Base-by-base conservation (phyloP, 768 basidiomycete genomes). In the Agaricus blazei region DNA sequence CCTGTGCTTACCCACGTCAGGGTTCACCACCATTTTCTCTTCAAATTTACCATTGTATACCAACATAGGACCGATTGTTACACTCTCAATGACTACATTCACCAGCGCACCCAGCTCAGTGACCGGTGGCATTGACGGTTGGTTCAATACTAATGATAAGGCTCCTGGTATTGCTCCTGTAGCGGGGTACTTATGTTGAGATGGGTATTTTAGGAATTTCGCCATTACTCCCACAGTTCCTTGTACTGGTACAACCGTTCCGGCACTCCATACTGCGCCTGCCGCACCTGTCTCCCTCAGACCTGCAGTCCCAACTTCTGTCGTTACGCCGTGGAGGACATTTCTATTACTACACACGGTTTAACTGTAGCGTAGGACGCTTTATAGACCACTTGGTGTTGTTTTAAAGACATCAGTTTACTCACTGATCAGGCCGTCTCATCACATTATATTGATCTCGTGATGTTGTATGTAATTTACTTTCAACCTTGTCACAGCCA, bases 11-110 rank as follows among this genome's bases (percentile, higher is more conserved):
- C 19, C 19, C 19, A 19, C 19, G 19, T 19, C 19, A 19, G 19
- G 19, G 19, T 19, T 19, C 19, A 19, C 19, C 19, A 19, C 71
- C 74, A 23, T 67, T 74, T 41, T 60, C 74, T 15, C 59, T 63
- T 26, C 68, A 19, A 19, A 19, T 19, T 19, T 85, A 29, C 84
- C 85, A 4, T 73, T 75, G 4, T 87, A 85, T 65, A 84, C 84
- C 3, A 72, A 73, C n/a, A 84, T 83, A 0, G 84, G 81, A 15
- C 70, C 83, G 7, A 70, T 68, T 26, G 76, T 79, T 27, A 80
- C 78, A 12, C 73, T 81, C 61, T 75, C 81, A 3, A 59, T 60
- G 28, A 60, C 61, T 7, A 63, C 65, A 0, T 67, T 60, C 47
- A 63, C 64, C 12, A 58, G 69, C 31, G 70, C 71, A 6, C 70